Conservation (phyloP, 176 grass and related monocot genomes). For the Echinochloa phyllopogon region DNA sequence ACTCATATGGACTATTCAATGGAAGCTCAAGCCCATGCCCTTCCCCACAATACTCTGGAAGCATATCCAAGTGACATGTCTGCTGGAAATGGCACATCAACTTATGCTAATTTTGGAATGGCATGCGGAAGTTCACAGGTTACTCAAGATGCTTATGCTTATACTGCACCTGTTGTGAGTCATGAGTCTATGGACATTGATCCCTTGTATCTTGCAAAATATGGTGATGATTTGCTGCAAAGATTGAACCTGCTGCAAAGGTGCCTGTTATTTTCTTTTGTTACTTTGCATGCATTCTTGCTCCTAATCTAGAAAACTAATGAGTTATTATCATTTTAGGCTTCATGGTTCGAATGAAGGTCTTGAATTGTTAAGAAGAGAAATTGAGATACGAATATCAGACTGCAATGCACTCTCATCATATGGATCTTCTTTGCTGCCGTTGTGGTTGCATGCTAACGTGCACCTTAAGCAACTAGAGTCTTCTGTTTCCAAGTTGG, state of each 20-base stretch:
- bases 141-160: slow-evolving; percentile 60
- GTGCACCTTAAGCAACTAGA: slow-evolving; percentile 81
- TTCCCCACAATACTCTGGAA: slow-evolving; percentile 45
- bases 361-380: slow-evolving; percentile 68
- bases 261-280: slow-evolving; percentile 48
- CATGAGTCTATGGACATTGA: slow-evolving; percentile 67
- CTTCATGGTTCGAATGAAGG: slow-evolving; percentile 41
- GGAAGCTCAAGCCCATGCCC: slow-evolving; percentile 42
- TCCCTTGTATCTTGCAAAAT: slow-evolving; percentile 80
- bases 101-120: slow-evolving; percentile 53
- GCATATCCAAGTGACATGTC: slow-evolving; percentile 53
- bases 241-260: slow-evolving; percentile 72
- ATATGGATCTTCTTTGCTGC: slow-evolving; percentile 89
- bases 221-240: slow-evolving; percentile 74
- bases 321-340: slow-evolving; percentile 37
- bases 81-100: slow-evolving; percentile 40
- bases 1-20: slow-evolving; percentile 46
- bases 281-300: slow-evolving; percentile 27
- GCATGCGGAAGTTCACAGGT: slow-evolving; percentile 39
- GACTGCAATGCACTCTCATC: slow-evolving; percentile 80
- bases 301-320: slow-evolving; percentile 27
- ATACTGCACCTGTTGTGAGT: slow-evolving; percentile 28
- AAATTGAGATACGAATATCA: slow-evolving; percentile 79
- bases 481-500: slow-evolving; percentile 60
- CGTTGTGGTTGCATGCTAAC: slow-evolving; percentile 89